Base-by-base conservation (phyloP, 768 basidiomycete genomes). In the Lentinula boryana region DNA sequence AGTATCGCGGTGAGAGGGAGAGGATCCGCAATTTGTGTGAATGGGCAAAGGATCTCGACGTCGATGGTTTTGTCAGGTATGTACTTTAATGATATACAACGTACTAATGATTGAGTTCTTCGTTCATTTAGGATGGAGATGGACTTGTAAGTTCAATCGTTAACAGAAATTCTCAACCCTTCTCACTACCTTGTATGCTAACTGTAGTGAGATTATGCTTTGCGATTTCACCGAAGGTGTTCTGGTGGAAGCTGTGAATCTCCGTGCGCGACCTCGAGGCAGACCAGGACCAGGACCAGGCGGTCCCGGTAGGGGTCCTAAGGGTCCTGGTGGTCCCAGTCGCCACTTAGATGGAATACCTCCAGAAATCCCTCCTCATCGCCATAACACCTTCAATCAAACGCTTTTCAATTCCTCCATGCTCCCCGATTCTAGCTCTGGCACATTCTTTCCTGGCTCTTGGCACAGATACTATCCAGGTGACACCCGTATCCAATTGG, bases 21-120 rank as follows among this genome's bases (percentile, higher is more conserved):
- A 72, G 80, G 46, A 73, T 82, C 1, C 18, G 55, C 2, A 69
- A 66, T 1, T 63, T 82, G 32, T 83, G 82, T 65, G 60, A 71
- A 2, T 81, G 80, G 78, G 80, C 77, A 13, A 71, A 71, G 56
- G 62, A 66, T 32, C 70, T 72, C 38, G 70, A 67, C 5, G 50
- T 84, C 1, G 80, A 83, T 67, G 83, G 76, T 5, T 81, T 77
- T 63, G 70, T 82, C 53, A 76, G 81, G 80, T 72, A 62, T 52
- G 50, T 52, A 5, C 5, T 21, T 31, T 63, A 52, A 13, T 16
- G 16, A 55, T 12, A 40, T 56, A n/a, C 10, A 5, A 12, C n/a
- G 44, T 46, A 35, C 15, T 56, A 16, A 41, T 23, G 21, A 38
- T n/a, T n/a, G 7, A 40, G 16, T 38, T 12, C 49, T 43, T 66